Evolutionary conservation across 345 rosid genomes (phyloP), one percentile per base, ranked within the genome.

Genomic region (Chamaenerion angustifolium): DNA sequence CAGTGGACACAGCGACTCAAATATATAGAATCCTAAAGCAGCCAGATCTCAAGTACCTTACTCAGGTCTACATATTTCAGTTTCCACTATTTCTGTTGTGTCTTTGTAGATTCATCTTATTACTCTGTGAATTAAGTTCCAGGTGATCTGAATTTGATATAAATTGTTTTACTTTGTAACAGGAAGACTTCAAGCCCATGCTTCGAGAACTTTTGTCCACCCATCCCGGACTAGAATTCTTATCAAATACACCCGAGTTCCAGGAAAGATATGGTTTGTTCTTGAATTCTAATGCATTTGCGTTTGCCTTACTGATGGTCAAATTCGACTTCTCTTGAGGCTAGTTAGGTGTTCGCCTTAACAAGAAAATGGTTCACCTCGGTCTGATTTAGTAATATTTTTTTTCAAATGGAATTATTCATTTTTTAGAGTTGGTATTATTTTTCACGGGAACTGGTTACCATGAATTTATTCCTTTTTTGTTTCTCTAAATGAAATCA

Each of bases 181-280:
- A 92, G 98, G 95, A 78, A 53, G 95, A 92, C 69, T 87, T 92
- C 75, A 92, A 87, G 68, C 78, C 84, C 50, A 71, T 92, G 43
- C 96, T 92, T 53, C 76, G 65, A 56, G 98, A 92, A 72, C 70
- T 92, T 35, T 68, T 92, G 72, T 81, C 95, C 42, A 82, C 96
- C 64, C 98, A 92, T 73, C 94, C 95, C 4, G 98, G 98, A 53
- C 72, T 92, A 64, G 98, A 92, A 58, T 92, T 92, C 73, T 70
- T 92, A 59, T 96, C 87, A 63, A 82, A 88, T 62, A 92, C 96
- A 31, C 98, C 98, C 41, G 98, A 92, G 76, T 92, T 92, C 76
- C 98, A 92, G 64, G 98, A 92, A 62, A 78, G 96, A 92, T 87
- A 92, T 70, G 98, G 98, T 87, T 63, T 10, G 95, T 84, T 48